Conservation (phyloP, 1,139 yeast genomes). For the Candida albicans region DNA sequence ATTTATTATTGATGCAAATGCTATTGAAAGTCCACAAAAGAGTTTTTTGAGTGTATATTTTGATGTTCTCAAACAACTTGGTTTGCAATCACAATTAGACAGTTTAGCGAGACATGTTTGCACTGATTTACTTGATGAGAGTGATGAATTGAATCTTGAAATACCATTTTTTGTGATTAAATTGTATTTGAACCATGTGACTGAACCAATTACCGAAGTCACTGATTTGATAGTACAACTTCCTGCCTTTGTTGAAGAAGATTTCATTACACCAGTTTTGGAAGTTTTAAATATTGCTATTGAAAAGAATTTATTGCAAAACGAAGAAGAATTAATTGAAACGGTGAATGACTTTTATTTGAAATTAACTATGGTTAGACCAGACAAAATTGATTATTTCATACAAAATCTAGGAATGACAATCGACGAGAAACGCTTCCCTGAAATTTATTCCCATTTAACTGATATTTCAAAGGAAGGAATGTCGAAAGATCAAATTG, state of each 20-base stretch:
- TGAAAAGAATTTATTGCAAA: constrained; percentile 8
- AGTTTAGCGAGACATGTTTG: constrained; percentile 24
- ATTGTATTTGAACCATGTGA: constrained; percentile 5
- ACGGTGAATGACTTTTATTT: constrained; percentile 33
- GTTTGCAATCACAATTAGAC: constrained; percentile 5
- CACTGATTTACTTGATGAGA: constrained; percentile 20
- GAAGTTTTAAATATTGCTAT: constrained; percentile 20
- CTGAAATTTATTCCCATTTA: constrained; percentile 17
- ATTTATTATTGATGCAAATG: background rate
- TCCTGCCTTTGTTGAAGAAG: constrained; percentile 29
- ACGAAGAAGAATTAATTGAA: constrained; percentile 17
- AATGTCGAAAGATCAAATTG: constrained; percentile 17
- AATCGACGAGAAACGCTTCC: constrained; percentile 7
- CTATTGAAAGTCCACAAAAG: constrained; percentile 2
- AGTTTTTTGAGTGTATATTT: constrained; percentile 6
- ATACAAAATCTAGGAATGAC: constrained; percentile 7
- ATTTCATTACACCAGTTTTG: constrained; percentile 27
- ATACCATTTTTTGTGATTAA: constrained; percentile 8
- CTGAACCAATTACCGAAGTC: constrained; percentile 3
- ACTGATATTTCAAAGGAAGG: constrained; percentile 13
- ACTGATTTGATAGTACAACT: constrained; percentile 19
- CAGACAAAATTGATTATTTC: constrained; percentile 17
- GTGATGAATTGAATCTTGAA: constrained; percentile 13
- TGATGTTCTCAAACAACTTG: constrained; percentile 5
- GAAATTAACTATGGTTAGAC: constrained; percentile 22